These are phyloP conservation scores for Paramyrothecium sp. DNA, from an alignment of 2,329 filamentous ascomycete genomes.

Conservation along the genomic window DNA sequence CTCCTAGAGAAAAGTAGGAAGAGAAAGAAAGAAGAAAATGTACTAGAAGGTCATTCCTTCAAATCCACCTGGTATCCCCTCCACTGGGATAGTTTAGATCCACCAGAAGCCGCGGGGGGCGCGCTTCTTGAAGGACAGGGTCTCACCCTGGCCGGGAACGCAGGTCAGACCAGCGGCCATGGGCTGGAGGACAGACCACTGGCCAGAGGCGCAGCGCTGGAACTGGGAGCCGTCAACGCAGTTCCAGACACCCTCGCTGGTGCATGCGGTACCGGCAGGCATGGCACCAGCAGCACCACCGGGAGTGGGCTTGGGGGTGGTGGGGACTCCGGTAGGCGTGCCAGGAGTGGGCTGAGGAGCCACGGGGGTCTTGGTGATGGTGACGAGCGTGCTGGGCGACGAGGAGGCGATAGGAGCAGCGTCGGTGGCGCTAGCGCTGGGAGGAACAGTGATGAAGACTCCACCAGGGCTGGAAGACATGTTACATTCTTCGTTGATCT, in stretches of 20 bases:
- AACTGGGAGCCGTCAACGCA: conserved; percentile 55
- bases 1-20: background rate
- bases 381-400: conserved; percentile 8
- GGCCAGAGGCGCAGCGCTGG: conserved; percentile 61
- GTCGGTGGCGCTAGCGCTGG: conserved; percentile 10
- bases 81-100: background rate
- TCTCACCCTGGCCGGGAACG: conserved; percentile 22
- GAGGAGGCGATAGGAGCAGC: conserved; percentile 5
- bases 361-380: background rate
- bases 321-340: conserved; percentile 5
- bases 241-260: conserved; percentile 55
- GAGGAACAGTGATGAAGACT: conserved; percentile 37
- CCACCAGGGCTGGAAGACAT: conserved; percentile 34
- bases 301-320: conserved; percentile 19
- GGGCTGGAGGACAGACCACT: conserved; percentile 47
- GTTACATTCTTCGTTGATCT: conserved; percentile 3
- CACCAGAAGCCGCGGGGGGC: background rate
- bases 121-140: conserved; percentile 13
- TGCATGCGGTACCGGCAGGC: conserved; percentile 43
- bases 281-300: conserved; percentile 16
- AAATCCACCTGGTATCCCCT: background rate
- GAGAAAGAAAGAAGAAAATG: background rate
- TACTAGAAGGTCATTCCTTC: background rate
- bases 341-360: conserved; percentile 7
- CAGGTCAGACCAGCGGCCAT: conserved; percentile 57